These are phyloP conservation scores for Trifolium fragiferum DNA, from an alignment of 306 rosid genomes.

Conservation along the genomic window DNA sequence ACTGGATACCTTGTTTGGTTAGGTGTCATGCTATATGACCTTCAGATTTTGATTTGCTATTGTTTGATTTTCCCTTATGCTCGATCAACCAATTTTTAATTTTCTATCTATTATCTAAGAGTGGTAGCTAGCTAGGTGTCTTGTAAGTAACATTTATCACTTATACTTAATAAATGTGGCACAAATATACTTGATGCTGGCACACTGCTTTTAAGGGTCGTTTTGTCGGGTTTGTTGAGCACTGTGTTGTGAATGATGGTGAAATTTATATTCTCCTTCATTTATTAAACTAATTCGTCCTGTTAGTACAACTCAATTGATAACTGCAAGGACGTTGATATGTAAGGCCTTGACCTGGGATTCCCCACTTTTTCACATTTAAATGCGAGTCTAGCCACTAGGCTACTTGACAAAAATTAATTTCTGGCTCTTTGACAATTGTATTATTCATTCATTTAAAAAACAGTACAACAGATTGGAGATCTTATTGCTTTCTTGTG, in stretches of 20 bases:
- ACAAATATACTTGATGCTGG: neutral
- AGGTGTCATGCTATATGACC: constrained; percentile 14
- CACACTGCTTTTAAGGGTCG: constrained; percentile 8
- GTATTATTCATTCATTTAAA: neutral
- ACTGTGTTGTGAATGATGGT: constrained; percentile 2
- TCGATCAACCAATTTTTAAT: constrained; percentile 21
- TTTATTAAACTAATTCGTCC: constrained; percentile 5
- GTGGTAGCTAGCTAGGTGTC: constrained; percentile 23
- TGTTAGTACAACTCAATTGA: too few relatives aligned
- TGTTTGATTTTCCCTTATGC: constrained; percentile 23
- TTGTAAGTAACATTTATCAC: constrained; percentile 17
- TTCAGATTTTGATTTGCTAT: constrained; percentile 29
- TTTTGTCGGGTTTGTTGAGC: constrained; percentile 23
- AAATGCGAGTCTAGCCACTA: too few relatives aligned
- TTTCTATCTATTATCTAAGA: constrained; percentile 8
- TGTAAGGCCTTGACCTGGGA: too few relatives aligned
- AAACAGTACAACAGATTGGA: neutral
- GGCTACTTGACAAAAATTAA: too few relatives aligned
- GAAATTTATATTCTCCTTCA: constrained; percentile 33
- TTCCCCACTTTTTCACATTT: too few relatives aligned
- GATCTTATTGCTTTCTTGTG: constrained; percentile 18
- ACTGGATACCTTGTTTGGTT: constrained; percentile 6
- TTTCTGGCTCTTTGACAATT: constrained; percentile 15
- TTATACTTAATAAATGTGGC: constrained; percentile 14
- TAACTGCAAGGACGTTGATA: too few relatives aligned